Base-by-base conservation (phyloP, 257 asterid genomes). In the Solanum clarkiae region DNA sequence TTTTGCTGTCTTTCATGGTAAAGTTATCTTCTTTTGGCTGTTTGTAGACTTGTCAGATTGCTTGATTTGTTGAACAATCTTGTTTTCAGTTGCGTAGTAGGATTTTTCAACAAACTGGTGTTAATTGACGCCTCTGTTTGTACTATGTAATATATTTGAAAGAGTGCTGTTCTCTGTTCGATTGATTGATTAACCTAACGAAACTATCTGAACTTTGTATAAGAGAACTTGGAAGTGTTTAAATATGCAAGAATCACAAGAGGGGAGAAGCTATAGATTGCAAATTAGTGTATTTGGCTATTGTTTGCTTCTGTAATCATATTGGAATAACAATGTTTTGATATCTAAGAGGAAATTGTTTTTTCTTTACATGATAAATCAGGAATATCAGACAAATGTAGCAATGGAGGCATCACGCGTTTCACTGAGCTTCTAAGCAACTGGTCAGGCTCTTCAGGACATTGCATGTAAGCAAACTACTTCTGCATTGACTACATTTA, bases 1-100 rank as follows among this genome's bases (percentile, higher is more conserved):
- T 68, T 95, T 95, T 62, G 96, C 91, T 74, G 98, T 95, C 85
- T 94, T 95, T 84, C 97, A 95, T 86, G 98, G 98, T 95, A 90
- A 86, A 71, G 66, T 59, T 80, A 54, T 83, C 8, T 24, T 47
- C 32, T 49, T 60, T 49, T 3, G 60, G n/a, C 47, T 59, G 71
- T 16, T 82, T 22, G 32, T 59, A 59, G 29, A 26, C 66, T 20
- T 60, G 10, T 60, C 8, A 5, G 57, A 62, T 72, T 59, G 77
- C 59, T 59, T 59, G 66, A 59, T 59, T 59, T 9, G 65, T 59
- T 57, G 29, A 10, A 59, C 24, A 59, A 59, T 59, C 15, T n/a
- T 59, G 29, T n/a, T 20, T n/a, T 6, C 47, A 44, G 47, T 44
- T 44, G 47, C 47, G 7, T 5, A 42, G 47, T 42, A 42, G 9